Conservation (phyloP, 768 basidiomycete species). For the Phanerochaete carnosa region DNA sequence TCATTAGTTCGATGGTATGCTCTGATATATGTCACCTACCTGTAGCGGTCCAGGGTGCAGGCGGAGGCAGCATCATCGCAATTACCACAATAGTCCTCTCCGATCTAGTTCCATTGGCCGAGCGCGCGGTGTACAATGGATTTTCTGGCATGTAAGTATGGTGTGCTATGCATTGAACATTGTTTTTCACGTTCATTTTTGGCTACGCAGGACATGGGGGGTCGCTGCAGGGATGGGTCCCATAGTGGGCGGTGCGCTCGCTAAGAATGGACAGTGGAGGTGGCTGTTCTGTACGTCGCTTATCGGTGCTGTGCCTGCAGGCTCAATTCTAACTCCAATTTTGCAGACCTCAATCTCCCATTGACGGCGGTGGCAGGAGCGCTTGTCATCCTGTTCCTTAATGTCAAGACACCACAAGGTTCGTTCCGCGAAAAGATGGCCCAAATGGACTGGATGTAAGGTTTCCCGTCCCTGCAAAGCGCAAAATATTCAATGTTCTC, state of each 20-base stretch:
- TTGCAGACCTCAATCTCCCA: conserved; percentile 23
- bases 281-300: conserved; percentile 29
- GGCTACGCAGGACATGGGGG: conserved; percentile 14
- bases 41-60: conserved; percentile 24
- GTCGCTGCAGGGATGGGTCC: conserved; percentile 21
- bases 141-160: conserved; percentile 24
- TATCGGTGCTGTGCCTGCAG: background rate
- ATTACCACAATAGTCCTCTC: conserved; percentile 30
- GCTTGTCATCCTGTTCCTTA: conserved; percentile 17
- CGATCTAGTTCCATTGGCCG: conserved; percentile 32
- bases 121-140: conserved; percentile 31
- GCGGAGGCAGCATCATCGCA: conserved; percentile 25
- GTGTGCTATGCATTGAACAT: no score
- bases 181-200: no score
- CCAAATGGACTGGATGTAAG: conserved; percentile 30
- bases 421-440: conserved; percentile 19
- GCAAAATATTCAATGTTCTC: background rate
- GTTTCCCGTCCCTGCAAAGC: background rate
- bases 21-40: background rate
- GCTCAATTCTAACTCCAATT: no score
- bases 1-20: no score
- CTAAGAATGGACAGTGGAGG: conserved; percentile 21
- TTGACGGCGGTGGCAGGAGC: conserved; percentile 17
- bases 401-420: conserved; percentile 17
- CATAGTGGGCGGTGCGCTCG: conserved; percentile 20